Percentiles rank a stretch among this genome's conserved stretches.
These are phyloP conservation scores for Gastrolobium bilobum DNA, from an alignment of 306 rosid species.

Conservation along the genomic window DNA sequence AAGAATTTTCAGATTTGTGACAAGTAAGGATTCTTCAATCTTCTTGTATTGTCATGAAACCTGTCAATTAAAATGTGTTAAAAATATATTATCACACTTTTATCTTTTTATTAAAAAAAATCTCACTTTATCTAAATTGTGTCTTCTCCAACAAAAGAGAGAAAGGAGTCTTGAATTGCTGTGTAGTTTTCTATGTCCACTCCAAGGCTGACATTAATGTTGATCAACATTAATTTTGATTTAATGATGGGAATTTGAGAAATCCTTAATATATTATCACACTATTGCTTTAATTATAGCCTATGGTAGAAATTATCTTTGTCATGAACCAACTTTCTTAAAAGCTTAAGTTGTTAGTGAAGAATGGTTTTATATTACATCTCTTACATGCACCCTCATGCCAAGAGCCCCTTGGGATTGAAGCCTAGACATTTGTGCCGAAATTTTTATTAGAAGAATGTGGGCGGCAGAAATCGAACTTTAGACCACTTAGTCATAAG, in stretches of 20 bases:
- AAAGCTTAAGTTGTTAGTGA: no score
- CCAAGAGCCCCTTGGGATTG: no score
- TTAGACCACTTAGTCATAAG: no score
- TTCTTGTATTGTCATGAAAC: no score
- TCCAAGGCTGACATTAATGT: background rate
- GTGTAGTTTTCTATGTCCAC: background rate
- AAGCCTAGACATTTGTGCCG: no score
- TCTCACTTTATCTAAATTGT: background rate
- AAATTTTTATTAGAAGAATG: no score
- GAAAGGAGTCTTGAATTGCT: constrained; percentile 7
- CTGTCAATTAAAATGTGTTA: background rate
- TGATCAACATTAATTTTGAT: background rate
- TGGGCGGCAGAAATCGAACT: no score
- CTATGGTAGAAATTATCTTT: background rate
- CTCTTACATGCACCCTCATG: no score
- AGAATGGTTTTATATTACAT: no score
- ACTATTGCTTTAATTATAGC: background rate
- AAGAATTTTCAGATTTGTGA: no score
- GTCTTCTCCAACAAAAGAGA: background rate
- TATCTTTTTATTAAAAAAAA: background rate
- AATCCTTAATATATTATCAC: background rate
- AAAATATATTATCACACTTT: background rate
- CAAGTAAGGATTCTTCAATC: no score
- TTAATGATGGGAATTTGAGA: background rate
- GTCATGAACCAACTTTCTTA: no score